Evolutionary conservation across 768 basidiomycete genomes (phyloP).

Genomic region (Kwoniella botswanensis): DNA sequence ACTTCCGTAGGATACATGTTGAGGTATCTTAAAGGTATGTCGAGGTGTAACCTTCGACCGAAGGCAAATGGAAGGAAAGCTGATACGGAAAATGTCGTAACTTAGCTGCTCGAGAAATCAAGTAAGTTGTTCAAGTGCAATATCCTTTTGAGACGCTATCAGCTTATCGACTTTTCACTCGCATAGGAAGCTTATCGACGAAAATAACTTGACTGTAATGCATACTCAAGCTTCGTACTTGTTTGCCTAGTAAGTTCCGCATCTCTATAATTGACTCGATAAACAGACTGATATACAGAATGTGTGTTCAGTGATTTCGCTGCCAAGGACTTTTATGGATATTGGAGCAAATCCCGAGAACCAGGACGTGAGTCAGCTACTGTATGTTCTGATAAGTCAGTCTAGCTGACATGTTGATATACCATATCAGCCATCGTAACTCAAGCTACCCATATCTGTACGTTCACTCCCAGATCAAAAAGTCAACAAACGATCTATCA

Average conservation of each 20-base stretch:
- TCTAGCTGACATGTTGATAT: background rate
- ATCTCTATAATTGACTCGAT: background rate
- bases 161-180: background rate
- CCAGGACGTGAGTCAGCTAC: conserved; percentile 34
- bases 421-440: conserved; percentile 43
- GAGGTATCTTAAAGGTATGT: conserved; percentile 75
- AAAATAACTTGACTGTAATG: conserved; percentile 93
- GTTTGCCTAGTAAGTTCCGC: conserved; percentile 39
- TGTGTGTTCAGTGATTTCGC: conserved; percentile 19
- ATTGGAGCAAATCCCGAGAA: conserved; percentile 33
- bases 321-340: conserved; percentile 15
- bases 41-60: background rate
- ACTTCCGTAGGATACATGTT: conserved; percentile 69
- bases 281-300: background rate
- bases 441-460: conserved; percentile 85
- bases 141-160: too few relatives aligned
- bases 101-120: conserved; percentile 89
- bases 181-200: conserved; percentile 88
- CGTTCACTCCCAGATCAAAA: background rate
- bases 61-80: background rate
- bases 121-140: conserved; percentile 59
- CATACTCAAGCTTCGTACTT: conserved; percentile 86
- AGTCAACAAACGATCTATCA: background rate
- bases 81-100: background rate
- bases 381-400: too few relatives aligned